These are phyloP conservation scores for Aspergillus phoenicis DNA, from an alignment of 2,329 filamentous ascomycete genomes.

Conservation along the genomic window DNA sequence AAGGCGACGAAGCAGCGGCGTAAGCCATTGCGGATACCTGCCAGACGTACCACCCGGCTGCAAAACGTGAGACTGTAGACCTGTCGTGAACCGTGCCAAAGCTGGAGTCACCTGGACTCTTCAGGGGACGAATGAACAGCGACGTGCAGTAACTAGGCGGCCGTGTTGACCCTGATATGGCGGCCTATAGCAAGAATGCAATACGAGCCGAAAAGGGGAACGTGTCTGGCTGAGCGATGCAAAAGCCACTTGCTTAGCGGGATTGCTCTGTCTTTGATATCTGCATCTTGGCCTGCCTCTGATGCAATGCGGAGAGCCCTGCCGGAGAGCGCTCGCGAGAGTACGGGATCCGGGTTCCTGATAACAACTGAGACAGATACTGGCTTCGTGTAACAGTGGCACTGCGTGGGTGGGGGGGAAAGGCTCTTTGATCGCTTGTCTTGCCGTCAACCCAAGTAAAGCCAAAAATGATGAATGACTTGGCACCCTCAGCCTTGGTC, in stretches of 20 bases:
- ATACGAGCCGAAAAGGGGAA: constrained; percentile 35
- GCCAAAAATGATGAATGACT: constrained; percentile 17
- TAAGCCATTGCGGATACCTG: constrained; percentile 42
- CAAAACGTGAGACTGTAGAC: constrained; percentile 29
- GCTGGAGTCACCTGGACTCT: constrained; percentile 45
- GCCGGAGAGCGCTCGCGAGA: constrained; percentile 42
- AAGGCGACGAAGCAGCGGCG: constrained; percentile 37
- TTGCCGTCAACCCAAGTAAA: constrained; percentile 15
- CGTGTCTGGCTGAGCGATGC: constrained; percentile 34
- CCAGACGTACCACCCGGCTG: constrained; percentile 36
- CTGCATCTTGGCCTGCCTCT: constrained; percentile 48
- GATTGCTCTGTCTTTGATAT: constrained; percentile 43
- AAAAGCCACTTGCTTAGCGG: constrained; percentile 45
- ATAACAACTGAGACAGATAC: constrained; percentile 27
- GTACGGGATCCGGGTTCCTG: constrained; percentile 28
- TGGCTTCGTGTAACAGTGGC: constrained; percentile 26
- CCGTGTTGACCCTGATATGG: constrained; percentile 30
- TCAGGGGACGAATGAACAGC: constrained; percentile 36
- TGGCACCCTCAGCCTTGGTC: constrained; percentile 13
- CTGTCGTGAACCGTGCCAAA: constrained; percentile 36
- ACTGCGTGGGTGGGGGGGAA: constrained; percentile 10
- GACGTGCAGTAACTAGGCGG: constrained; percentile 31
- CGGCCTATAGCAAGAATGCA: constrained; percentile 30
- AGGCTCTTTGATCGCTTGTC: constrained; percentile 10
- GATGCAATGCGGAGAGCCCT: constrained; percentile 46